These are phyloP conservation scores for Corynespora cassiicola DNA, from an alignment of 2,329 filamentous ascomycete genomes.

Conservation along the genomic window DNA sequence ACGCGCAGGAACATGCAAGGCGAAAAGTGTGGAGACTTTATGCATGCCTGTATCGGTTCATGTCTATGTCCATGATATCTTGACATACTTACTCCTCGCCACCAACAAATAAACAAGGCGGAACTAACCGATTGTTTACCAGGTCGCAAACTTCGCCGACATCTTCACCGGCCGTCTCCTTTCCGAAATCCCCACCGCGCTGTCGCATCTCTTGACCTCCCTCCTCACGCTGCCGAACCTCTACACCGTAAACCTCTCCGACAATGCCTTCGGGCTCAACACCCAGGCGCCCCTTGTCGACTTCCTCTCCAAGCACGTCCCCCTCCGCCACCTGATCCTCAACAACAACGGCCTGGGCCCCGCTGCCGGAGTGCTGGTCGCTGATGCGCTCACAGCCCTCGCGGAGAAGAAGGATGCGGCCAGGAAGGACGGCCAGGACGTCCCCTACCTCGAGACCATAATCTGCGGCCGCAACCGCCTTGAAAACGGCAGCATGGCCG, in stretches of 20 bases:
- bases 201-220: slow-evolving; percentile 83
- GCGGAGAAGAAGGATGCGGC: slow-evolving; percentile 84
- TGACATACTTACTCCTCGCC: slow-evolving; percentile 5
- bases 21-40: too few relatives aligned
- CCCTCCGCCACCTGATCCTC: slow-evolving; percentile 90
- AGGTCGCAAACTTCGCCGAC: slow-evolving; percentile 87
- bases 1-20: too few relatives aligned
- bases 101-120: too few relatives aligned
- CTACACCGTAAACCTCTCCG: slow-evolving; percentile 91
- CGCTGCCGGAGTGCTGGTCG: slow-evolving; percentile 85
- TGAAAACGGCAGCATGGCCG: slow-evolving; percentile 94
- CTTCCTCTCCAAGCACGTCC: slow-evolving; percentile 86
- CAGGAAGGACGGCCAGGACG: slow-evolving; percentile 71
- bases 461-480: slow-evolving; percentile 95
- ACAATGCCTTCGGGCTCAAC: slow-evolving; percentile 97
- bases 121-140: background rate
- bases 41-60: too few relatives aligned
- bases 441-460: slow-evolving; percentile 91
- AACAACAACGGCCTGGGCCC: slow-evolving; percentile 99
- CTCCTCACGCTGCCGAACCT: slow-evolving; percentile 86
- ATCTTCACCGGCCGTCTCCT: slow-evolving; percentile 96
- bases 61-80: too few relatives aligned
- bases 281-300: slow-evolving; percentile 91
- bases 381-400: slow-evolving; percentile 82
- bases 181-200: slow-evolving; percentile 89